A percentile compares a stretch with the other conserved stretches of the same genome.
Conservation (phyloP, 2,329 filamentous ascomycete species). For the Penicillium janthinellum region DNA sequence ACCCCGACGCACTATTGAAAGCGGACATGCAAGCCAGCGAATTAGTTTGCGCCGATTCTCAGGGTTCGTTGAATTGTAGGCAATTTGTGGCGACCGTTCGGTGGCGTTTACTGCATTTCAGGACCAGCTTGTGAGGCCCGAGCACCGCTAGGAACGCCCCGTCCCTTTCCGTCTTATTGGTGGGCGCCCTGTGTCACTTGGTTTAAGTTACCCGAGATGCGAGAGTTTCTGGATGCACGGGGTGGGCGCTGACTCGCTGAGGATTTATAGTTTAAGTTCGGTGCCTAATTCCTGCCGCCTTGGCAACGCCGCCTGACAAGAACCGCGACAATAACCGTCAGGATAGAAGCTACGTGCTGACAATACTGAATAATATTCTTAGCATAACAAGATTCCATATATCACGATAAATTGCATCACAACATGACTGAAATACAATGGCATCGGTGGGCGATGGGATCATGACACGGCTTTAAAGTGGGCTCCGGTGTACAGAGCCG, state of each 20-base stretch:
- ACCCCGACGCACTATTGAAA: neutral
- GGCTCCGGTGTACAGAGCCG: neutral
- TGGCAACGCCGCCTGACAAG: neutral
- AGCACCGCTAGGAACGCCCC: neutral
- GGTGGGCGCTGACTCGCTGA: neutral
- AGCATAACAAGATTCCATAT: neutral
- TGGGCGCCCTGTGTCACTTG: too few relatives aligned
- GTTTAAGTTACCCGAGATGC: neutral
- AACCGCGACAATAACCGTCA: neutral
- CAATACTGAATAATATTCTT: neutral
- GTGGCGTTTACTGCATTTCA: constrained; percentile 3
- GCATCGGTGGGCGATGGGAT: too few relatives aligned
- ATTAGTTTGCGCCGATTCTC: neutral
- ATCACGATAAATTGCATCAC: too few relatives aligned
- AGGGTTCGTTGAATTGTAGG: neutral
- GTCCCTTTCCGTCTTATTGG: too few relatives aligned
- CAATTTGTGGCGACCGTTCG: constrained; percentile 5
- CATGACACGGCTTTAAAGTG: neutral
- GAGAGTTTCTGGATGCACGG: neutral
- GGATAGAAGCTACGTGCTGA: neutral
- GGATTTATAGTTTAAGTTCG: neutral
- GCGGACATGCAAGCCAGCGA: neutral
- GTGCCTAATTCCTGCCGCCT: neutral
- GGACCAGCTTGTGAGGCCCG: constrained; percentile 3
- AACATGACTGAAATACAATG: too few relatives aligned